phyloP scores from a whole-genome alignment of 2,329 filamentous ascomycete species.

The Aspergillus ochraceoroseus region DNA sequence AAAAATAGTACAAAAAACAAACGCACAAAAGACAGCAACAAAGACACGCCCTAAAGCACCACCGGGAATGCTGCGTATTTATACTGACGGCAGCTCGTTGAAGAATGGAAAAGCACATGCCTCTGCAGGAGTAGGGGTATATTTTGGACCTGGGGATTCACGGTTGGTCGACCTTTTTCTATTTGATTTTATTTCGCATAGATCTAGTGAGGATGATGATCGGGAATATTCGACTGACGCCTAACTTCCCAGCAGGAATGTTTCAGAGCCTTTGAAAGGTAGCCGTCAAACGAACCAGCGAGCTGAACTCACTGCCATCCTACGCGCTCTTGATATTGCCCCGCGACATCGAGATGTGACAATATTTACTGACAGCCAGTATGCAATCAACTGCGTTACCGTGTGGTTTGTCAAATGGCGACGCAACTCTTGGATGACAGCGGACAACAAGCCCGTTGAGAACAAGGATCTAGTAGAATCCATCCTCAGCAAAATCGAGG shows the following conservation, averaged over 20 bases:
- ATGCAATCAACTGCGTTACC: constrained; percentile 83
- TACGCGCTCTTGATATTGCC: constrained; percentile 73
- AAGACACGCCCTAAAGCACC: constrained; percentile 44
- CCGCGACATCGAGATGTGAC: constrained; percentile 63
- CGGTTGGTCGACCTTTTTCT: constrained; percentile 41
- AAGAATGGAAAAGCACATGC: constrained; percentile 54
- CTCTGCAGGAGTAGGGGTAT: constrained; percentile 59
- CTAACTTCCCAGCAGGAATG: constrained; percentile 49
- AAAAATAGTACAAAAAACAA: constrained; percentile 52
- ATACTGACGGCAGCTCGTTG: constrained; percentile 60
- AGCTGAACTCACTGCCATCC: constrained; percentile 85
- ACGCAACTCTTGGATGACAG: constrained; percentile 71
- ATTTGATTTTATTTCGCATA: not conserved
- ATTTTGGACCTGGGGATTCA: constrained; percentile 56
- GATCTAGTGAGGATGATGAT: not conserved
- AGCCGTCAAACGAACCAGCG: constrained; percentile 85
- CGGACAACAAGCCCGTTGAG: constrained; percentile 65
- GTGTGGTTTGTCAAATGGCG: constrained; percentile 78
- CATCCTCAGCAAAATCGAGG: constrained; percentile 65
- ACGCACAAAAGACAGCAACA: constrained; percentile 46
- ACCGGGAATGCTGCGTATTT: constrained; percentile 54
- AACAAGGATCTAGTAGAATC: constrained; percentile 79
- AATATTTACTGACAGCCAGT: constrained; percentile 85
- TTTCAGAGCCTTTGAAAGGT: constrained; percentile 72
- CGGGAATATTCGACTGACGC: constrained; percentile 22